Percentiles rank a stretch among this genome's conserved stretches.
phyloP scores from a whole-genome alignment of 306 rosid genomes.

The Hippophae gyantsensis region DNA sequence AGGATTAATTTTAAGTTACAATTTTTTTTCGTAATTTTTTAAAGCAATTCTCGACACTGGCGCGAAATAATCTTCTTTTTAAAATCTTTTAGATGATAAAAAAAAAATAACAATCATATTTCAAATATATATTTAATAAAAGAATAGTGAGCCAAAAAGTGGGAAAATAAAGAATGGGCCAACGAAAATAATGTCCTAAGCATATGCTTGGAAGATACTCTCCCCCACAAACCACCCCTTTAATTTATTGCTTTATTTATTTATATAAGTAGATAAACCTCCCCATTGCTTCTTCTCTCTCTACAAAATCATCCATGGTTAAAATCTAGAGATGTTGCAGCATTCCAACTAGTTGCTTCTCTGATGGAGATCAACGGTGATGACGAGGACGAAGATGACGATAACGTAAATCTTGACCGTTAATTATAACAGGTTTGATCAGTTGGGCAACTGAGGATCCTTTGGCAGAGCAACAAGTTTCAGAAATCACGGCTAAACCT shows the following conservation, averaged over 20 bases:
- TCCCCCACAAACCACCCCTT: conserved; percentile 29
- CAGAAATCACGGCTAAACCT: too few relatives aligned
- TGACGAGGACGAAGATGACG: conserved; percentile 20
- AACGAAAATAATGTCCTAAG: conserved; percentile 43
- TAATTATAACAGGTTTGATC: conserved; percentile 32
- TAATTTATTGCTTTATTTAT: conserved; percentile 13
- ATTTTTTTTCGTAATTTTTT: too few relatives aligned
- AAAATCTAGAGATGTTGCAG: neutral
- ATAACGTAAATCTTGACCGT: conserved; percentile 14
- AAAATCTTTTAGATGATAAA: too few relatives aligned
- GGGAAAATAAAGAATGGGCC: conserved; percentile 28
- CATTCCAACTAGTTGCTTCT: conserved; percentile 16
- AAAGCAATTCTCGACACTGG: too few relatives aligned
- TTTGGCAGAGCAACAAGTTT: conserved; percentile 48
- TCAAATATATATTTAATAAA: too few relatives aligned
- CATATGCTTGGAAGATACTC: conserved; percentile 73
- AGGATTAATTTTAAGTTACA: too few relatives aligned
- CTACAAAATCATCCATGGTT: conserved; percentile 11
- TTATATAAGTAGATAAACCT: neutral
- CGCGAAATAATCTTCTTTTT: too few relatives aligned
- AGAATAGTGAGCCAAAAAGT: conserved; percentile 11
- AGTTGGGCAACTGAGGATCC: conserved; percentile 68
- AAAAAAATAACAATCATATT: too few relatives aligned
- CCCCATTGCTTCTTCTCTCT: conserved; percentile 20
- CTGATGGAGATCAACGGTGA: conserved; percentile 14